Conservation (phyloP, 345 rosid species). For the Citrus medica region DNA sequence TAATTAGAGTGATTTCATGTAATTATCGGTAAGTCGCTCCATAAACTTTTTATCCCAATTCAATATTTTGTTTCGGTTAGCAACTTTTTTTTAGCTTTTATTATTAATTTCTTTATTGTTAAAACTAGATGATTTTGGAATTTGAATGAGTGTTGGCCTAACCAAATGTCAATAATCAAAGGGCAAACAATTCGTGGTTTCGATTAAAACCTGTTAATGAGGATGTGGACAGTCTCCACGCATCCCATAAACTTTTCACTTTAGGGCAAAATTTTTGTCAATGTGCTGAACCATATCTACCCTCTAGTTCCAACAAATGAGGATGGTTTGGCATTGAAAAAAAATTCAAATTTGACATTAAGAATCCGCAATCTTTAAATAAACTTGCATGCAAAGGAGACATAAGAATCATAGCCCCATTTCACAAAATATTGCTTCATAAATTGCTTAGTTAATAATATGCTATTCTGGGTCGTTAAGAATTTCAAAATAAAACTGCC, state of each 20-base stretch:
- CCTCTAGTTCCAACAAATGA: slow-evolving; percentile 5
- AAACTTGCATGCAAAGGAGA: neutral
- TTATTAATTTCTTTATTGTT: neutral
- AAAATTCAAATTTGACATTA: neutral
- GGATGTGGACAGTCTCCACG: slow-evolving; percentile 3
- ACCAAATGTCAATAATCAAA: slow-evolving; percentile 2
- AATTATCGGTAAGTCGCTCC: no score
- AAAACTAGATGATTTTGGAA: neutral
- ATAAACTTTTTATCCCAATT: no score
- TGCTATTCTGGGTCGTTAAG: slow-evolving; percentile 1
- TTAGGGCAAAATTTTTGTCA: slow-evolving; percentile 7
- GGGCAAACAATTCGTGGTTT: neutral
- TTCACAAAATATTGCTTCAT: neutral
- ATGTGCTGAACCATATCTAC: neutral
- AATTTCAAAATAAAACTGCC: slow-evolving; percentile 5
- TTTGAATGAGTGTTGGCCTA: neutral
- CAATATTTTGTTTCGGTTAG: neutral
- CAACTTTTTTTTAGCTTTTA: no score
- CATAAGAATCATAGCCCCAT: slow-evolving; percentile 18
- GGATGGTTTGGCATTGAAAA: slow-evolving; percentile 12
- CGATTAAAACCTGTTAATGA: neutral
- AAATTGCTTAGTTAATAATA: neutral
- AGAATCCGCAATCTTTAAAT: neutral
- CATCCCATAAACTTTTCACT: neutral
- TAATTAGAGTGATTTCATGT: no score